Base-by-base conservation (phyloP, 768 basidiomycete species). In the Austroboletus eburneus region DNA sequence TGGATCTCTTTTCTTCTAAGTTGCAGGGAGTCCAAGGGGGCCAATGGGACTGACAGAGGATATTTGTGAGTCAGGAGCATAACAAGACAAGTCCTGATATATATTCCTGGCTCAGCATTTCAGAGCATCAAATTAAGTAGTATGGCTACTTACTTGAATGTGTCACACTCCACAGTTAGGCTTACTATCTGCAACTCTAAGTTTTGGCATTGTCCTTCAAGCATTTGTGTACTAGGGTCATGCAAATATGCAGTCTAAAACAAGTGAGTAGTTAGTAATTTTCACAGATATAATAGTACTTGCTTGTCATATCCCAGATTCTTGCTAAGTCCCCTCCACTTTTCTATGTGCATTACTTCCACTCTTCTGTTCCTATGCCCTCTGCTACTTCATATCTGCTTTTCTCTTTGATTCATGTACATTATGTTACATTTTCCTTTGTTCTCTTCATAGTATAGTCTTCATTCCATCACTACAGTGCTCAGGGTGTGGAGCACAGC, bases 201-300 rank as follows among this genome's bases (percentile, higher is more conserved):
- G 4, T 3, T 24, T 13, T 13, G 13, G 6, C 40, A 48, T 17
- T 5, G 24, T 22, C 36, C 33, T 8, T 43, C 33, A 7, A 24
- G 5, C 21, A 27, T 35, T 9, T 33, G 29, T 8, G n/a, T 12
- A 29, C 29, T 29, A 4, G 22, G 21, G 9, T 45, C 37, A 8
- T n/a, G 48, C 43, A 33, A 37, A 49, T 49, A 49, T 49, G 48
- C 12, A 2, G 36, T 24, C 36, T 49, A 39, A 45, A 43, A 21
- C 17, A 20, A 2, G 32, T 9, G 9, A n/a, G n/a, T 10, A 22
- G 21, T 3, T 22, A 29, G 29, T 29, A 29, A 29, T 29, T 13
- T 29, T 29, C n/a, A n/a, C 12, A 6, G 1, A 39, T n/a, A 24
- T 3, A n/a, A 16, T 24, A 1, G 18, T 2, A 23, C 16, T n/a